Conservation (phyloP, 2,329 filamentous ascomycete species). For the Thelonectria blattea region DNA sequence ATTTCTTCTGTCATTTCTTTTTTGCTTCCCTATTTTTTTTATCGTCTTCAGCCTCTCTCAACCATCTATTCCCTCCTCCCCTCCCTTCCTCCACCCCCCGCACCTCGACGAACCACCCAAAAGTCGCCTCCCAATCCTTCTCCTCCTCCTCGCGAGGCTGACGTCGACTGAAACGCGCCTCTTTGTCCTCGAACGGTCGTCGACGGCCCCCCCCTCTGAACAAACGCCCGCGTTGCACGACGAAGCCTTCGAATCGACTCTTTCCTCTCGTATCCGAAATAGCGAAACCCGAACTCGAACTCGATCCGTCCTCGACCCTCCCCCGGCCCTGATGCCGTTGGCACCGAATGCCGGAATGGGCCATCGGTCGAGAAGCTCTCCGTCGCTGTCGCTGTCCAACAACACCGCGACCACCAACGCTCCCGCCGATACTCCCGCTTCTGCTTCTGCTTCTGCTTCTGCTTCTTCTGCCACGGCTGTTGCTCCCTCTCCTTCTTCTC, state of each 20-base stretch:
- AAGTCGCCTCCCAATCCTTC: background rate
- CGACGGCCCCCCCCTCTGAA: conserved; percentile 14
- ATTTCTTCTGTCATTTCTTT: background rate
- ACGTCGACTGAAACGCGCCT: conserved; percentile 24
- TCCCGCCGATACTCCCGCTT: conserved; percentile 44
- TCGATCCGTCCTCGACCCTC: conserved; percentile 31
- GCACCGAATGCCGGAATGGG: conserved; percentile 40
- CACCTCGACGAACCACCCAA: background rate
- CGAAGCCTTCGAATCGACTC: conserved; percentile 5
- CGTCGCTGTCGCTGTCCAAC: conserved; percentile 43
- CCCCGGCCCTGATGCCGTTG: conserved; percentile 36
- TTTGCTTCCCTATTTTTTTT: background rate
- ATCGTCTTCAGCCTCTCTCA: too few species aligned
- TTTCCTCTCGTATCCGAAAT: conserved; percentile 23
- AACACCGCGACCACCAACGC: conserved; percentile 48
- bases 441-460: conserved; percentile 38
- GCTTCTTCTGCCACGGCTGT: too few species aligned
- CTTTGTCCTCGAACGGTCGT: conserved; percentile 11
- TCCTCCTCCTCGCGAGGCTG: conserved; percentile 9
- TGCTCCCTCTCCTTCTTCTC: too few species aligned
- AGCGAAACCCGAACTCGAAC: conserved; percentile 18
- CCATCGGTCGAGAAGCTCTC: conserved; percentile 37
- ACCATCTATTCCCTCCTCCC: background rate
- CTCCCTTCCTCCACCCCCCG: background rate
- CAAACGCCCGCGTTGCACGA: conserved; percentile 21